Conservation (phyloP, 2,329 filamentous ascomycete genomes). For the Huntiella moniliformis region DNA sequence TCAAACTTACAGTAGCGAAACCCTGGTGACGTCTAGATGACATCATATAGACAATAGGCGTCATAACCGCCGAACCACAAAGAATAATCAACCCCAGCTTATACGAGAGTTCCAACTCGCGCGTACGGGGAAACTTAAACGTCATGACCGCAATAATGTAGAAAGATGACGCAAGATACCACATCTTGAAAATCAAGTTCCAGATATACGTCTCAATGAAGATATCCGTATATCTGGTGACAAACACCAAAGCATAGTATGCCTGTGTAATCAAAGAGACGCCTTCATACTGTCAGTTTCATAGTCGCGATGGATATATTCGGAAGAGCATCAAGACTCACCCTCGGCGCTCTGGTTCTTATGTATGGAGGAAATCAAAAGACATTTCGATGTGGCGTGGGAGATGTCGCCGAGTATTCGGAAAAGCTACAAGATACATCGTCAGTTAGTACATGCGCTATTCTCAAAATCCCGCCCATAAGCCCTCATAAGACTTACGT, state of each 20-base stretch:
- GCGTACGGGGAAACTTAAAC: slow-evolving; percentile 65
- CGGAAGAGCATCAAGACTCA: slow-evolving; percentile 4
- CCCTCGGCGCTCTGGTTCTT: slow-evolving; percentile 73
- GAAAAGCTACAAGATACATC: slow-evolving; percentile 30
- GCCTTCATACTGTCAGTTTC: slow-evolving; percentile 27
- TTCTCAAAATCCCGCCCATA: too few relatives aligned
- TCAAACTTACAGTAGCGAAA: slow-evolving; percentile 29
- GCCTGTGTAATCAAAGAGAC: slow-evolving; percentile 83
- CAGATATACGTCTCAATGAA: slow-evolving; percentile 40
- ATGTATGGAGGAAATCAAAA: slow-evolving; percentile 81
- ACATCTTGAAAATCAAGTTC: slow-evolving; percentile 73
- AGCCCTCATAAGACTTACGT: slow-evolving; percentile 16
- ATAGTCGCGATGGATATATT: neutral
- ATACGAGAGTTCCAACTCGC: slow-evolving; percentile 86
- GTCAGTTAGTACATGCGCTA: neutral
- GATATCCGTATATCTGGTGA: slow-evolving; percentile 71
- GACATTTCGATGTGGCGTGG: slow-evolving; percentile 72
- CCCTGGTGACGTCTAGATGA: neutral
- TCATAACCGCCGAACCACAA: slow-evolving; percentile 42
- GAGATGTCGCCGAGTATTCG: slow-evolving; percentile 68
- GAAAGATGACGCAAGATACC: slow-evolving; percentile 67
- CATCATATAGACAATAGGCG: slow-evolving; percentile 38
- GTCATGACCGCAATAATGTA: slow-evolving; percentile 85
- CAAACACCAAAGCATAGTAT: slow-evolving; percentile 73
- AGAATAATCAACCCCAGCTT: slow-evolving; percentile 60